Conservation (phyloP, 2,329 filamentous ascomycete genomes). For the Cytospora piceae region DNA sequence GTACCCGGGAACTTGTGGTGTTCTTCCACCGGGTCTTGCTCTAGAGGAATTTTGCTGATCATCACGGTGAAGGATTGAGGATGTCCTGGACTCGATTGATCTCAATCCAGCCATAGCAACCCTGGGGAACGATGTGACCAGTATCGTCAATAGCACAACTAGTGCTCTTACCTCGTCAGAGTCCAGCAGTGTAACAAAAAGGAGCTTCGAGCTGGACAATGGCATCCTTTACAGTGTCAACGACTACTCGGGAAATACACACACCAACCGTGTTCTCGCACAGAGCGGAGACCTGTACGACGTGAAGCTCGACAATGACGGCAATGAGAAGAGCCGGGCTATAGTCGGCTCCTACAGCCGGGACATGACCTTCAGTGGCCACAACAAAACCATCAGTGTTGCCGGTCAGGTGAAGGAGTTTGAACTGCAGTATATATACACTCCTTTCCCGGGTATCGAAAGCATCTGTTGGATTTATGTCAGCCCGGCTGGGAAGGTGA, state of each 20-base stretch:
- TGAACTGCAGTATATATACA: constrained; percentile 58
- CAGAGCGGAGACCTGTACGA: constrained; percentile 61
- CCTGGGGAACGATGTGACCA: constrained; percentile 52
- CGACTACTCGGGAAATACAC: constrained; percentile 59
- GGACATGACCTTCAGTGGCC: constrained; percentile 60
- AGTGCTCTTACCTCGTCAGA: constrained; percentile 34
- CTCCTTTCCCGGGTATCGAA: constrained; percentile 52
- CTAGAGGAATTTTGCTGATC: neutral
- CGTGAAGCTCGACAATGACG: constrained; percentile 57
- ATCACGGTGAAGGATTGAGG: constrained; percentile 44
- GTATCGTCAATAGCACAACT: constrained; percentile 49
- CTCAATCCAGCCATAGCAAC: constrained; percentile 63
- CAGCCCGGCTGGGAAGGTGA: constrained; percentile 50
- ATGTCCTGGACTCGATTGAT: constrained; percentile 62
- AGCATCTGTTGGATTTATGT: constrained; percentile 53
- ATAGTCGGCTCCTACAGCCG: constrained; percentile 53
- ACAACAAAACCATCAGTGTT: constrained; percentile 49
- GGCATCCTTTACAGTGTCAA: constrained; percentile 59
- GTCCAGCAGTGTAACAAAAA: constrained; percentile 25
- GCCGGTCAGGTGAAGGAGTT: constrained; percentile 50
- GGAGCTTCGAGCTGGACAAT: constrained; percentile 35
- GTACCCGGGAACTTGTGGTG: neutral
- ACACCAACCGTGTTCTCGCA: constrained; percentile 59
- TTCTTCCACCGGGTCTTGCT: neutral
- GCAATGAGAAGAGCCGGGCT: constrained; percentile 46